A percentile compares a stretch with the other conserved stretches of the same genome.
These are phyloP conservation scores for Saprolegnia parasitica DNA, from an alignment of 352 stramenopile species.

Conservation along the genomic window DNA sequence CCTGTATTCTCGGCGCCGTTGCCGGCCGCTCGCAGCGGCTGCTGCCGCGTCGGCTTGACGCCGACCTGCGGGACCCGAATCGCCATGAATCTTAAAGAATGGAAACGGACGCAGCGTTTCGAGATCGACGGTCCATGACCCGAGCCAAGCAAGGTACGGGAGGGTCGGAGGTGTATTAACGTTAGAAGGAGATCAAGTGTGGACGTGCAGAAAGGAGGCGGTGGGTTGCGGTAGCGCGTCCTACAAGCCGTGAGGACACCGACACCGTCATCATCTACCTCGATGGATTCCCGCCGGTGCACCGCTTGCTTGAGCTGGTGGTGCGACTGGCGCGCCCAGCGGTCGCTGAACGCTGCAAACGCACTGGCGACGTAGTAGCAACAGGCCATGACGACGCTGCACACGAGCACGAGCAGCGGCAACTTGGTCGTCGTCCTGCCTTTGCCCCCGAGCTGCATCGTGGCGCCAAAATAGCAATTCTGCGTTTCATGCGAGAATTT, in stretches of 20 bases:
- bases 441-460: too few species aligned
- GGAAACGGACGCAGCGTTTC: background rate
- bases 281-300: background rate
- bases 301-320: constrained; percentile 11
- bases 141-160: too few species aligned
- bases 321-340: constrained; percentile 4
- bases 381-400: background rate
- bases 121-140: too few species aligned
- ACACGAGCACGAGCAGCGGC: background rate
- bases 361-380: background rate
- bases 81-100: constrained; percentile 1
- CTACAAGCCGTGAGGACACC: too few species aligned
- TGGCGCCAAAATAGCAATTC: too few species aligned
- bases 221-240: too few species aligned
- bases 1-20: background rate
- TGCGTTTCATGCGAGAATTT: too few species aligned
- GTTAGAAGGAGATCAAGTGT: too few species aligned
- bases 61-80: constrained; percentile 22
- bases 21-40: constrained; percentile 16
- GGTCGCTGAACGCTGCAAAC: background rate
- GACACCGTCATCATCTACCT: background rate
- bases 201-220: too few species aligned
- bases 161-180: too few species aligned
- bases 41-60: constrained; percentile 21
- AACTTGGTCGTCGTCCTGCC: background rate